Base-by-base conservation (phyloP, 108 stramenopile species). In the Schizochytrium sp. region DNA sequence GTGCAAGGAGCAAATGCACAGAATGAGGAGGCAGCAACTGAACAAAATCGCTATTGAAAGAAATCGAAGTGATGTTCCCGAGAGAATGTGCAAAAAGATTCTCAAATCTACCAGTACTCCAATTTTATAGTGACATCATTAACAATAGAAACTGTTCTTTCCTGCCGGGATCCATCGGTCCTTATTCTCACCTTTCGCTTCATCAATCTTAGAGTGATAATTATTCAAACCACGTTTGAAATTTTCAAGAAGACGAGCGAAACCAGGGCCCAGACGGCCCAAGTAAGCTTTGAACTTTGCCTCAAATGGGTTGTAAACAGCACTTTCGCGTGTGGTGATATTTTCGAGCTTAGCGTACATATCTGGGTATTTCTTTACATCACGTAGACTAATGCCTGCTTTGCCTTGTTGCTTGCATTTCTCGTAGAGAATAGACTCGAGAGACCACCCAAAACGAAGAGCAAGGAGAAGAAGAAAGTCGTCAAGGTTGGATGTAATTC, bases 371-470 rank as follows among this genome's bases (percentile, higher is more conserved):
- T 69, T 15, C 42, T 69, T 44, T 44, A 69, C 40, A 44, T 69
- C 64, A 44, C 64, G 40, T 5, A 38, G 42, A 15, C 15, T 38
- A 15, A 69, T 15, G 19, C 64, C 64, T 5, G 64, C 64, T 7
- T 15, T 15, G 15, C 44, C 42, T 44, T 69, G 64, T 44, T 69
- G 64, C 64, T 69, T 69, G 64, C 64, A 69, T 44, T 69, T 69
- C 15, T 69, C 64, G 64, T 69, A 69, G 7, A 69, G 28, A 38
- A 69, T 69, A 8, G 64, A 38, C 28, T 69, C 64, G 64, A 69
- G 19, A 0, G 64, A 69, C 64, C 64, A 69, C 8, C 44, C 64
- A 3, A 69, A 69, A 69, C 64, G 64, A 38, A 69, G 64, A 38
- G 64, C 64, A 38, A 69, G 44, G 5, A 69, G 64, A 8, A 69